Base-by-base conservation (phyloP, 768 basidiomycete species). In the Serendipita sp. region DNA sequence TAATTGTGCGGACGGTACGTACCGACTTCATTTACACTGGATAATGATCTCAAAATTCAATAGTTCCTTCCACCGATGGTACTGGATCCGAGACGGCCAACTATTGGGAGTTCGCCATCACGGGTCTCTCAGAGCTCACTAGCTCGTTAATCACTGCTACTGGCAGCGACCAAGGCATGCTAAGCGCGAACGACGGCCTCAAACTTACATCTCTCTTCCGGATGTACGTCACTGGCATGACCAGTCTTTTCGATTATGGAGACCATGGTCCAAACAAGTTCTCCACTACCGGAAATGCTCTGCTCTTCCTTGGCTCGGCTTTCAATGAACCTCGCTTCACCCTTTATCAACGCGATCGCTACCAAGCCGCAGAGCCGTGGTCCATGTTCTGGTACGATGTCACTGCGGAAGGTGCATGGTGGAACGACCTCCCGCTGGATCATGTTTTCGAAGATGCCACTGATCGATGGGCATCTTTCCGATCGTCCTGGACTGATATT, bases 71-170 rank as follows among this genome's bases (percentile, higher is more conserved):
- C 13, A 72, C 76, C 38, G 93, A 96, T 71, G 94, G 95, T 15
- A 86, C 90, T 16, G 97, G 95, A 93, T 76, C 82, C 28, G 96
- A 99, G 75, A 96, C 93, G 0, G 79, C 89, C 41, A 90, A 98
- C 74, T 95, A 92, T 71, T 93, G 91, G 90, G 91, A 90, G 74
- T 97, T 95, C 69, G 94, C 92, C 72, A 89, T 86, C 44, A 94
- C 90, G 5, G 91, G 83, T 15, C 86, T 88, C 70, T 91, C 92
- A 3, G 93, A 98, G 76, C 85, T 97, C 86, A 71, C 85, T 1
- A 83, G 91, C 1, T 80, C 91, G 3, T 82, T 99, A 64, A 72
- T 85, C 11, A 83, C 88, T 7, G 93, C 96, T 2, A 90, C 92
- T 18, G 56, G 56, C 8, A 86, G 85, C 46, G 78, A 88, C 71